phyloP scores from a whole-genome alignment of 805 yeast genomes.

The Candida wancherniae region DNA sequence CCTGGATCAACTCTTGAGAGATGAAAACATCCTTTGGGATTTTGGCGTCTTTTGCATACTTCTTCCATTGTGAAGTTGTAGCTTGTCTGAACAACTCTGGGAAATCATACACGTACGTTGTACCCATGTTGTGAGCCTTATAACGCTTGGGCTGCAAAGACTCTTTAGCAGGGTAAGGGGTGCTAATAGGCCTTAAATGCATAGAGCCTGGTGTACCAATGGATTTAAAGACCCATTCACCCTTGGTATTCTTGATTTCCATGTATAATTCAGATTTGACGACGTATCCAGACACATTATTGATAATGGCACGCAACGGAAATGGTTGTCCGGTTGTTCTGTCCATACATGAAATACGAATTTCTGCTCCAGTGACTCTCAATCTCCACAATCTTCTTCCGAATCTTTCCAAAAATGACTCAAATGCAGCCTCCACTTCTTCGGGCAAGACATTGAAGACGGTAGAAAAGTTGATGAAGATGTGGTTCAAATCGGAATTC shows the following conservation, averaged over 20 bases:
- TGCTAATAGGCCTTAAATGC: constrained; percentile 94
- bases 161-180: constrained; percentile 97
- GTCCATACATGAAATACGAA: constrained; percentile 91
- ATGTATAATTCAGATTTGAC: constrained; percentile 92
- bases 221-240: constrained; percentile 97
- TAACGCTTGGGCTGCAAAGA: constrained; percentile 98
- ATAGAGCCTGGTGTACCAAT: constrained; percentile 92
- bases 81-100: constrained; percentile 98
- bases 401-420: constrained; percentile 94
- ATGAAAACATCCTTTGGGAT: constrained; percentile 75
- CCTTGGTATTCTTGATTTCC: constrained; percentile 86
- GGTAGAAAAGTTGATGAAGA: constrained; percentile 94
- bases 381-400: constrained; percentile 96
- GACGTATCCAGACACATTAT: constrained; percentile 95
- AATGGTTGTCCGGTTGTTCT: constrained; percentile 81
- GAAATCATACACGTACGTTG: constrained; percentile 97
- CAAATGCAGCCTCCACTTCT: constrained; percentile 96
- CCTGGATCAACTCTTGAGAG: constrained; percentile 83
- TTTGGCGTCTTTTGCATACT: constrained; percentile 48
- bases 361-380: constrained; percentile 96
- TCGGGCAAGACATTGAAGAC: constrained; percentile 91
- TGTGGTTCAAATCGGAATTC: constrained; percentile 94
- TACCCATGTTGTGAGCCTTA: constrained; percentile 97
- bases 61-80: constrained; percentile 78
- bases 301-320: constrained; percentile 95